A percentile compares a stretch with the other conserved stretches of the same genome.
These are phyloP conservation scores for Quercus ilex DNA, from an alignment of 306 rosid species.

Conservation along the genomic window DNA sequence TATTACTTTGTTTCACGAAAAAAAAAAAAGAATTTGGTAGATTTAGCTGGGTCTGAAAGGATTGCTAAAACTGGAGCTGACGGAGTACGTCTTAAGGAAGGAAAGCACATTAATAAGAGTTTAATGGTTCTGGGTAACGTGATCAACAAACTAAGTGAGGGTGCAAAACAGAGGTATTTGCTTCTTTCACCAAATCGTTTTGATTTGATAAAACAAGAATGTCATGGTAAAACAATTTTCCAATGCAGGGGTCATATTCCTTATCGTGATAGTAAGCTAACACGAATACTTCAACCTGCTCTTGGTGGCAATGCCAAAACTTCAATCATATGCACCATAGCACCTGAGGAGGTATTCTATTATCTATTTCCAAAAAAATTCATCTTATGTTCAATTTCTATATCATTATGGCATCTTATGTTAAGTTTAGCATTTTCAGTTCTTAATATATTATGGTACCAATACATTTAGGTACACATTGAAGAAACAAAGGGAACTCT, in stretches of 20 bases:
- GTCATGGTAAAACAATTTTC: background rate
- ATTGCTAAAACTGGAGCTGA: conserved; percentile 98
- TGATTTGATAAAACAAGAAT: background rate
- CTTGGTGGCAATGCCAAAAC: conserved; percentile 99
- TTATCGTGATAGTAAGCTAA: conserved; percentile 92
- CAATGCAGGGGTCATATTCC: conserved; percentile 83
- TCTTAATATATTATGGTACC: conserved; percentile 9
- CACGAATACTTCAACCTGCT: conserved; percentile 99
- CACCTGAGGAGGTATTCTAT: conserved; percentile 86
- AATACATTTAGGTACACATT: conserved; percentile 55
- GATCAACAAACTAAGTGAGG: conserved; percentile 90
- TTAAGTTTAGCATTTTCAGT: background rate
- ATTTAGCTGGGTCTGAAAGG: conserved; percentile 95
- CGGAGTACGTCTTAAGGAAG: conserved; percentile 93
- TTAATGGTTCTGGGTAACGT: conserved; percentile 94
- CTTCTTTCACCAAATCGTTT: background rate
- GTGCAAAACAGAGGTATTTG: conserved; percentile 72
- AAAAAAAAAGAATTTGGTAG: conserved; percentile 73
- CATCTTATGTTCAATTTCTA: background rate
- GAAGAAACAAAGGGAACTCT: conserved; percentile 99
- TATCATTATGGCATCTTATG: background rate
- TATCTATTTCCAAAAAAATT: background rate
- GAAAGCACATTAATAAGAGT: conserved; percentile 93
- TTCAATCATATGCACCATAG: conserved; percentile 88
- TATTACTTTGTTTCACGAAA: background rate